Percentiles rank a stretch among this genome's conserved stretches.
Conservation (phyloP, 495 filamentous ascomycete genomes). For the Daldinia caldariorum region DNA sequence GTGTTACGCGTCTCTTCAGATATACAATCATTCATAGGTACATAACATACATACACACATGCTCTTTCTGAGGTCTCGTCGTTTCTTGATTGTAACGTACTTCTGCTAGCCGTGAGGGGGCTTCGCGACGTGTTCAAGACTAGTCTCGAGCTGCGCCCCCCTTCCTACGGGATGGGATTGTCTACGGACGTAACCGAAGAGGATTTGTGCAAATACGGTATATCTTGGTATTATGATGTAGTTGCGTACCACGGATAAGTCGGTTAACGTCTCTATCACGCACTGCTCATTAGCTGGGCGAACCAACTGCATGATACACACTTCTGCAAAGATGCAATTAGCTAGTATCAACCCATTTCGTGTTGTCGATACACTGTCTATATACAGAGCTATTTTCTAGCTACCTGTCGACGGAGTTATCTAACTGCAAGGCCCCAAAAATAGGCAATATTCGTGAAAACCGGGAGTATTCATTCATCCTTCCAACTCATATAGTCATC, state of each 20-base stretch:
- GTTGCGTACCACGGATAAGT: neutral
- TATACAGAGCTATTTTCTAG: constrained; percentile 5
- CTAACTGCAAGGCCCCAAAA: constrained; percentile 18
- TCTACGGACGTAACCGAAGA: constrained; percentile 2
- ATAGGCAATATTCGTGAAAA: constrained; percentile 12
- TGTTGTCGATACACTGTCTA: constrained; percentile 4
- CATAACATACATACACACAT: neutral
- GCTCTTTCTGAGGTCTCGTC: neutral
- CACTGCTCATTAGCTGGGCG: neutral
- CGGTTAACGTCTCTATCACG: neutral
- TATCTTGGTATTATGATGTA: constrained; percentile 1
- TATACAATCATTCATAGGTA: too few relatives aligned
- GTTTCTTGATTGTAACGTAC: neutral
- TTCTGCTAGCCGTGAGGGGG: neutral
- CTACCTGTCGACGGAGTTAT: constrained; percentile 1
- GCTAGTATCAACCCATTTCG: neutral
- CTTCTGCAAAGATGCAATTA: neutral
- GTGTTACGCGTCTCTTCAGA: constrained; percentile 30
- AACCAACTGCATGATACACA: constrained; percentile 1
- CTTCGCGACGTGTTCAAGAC: neutral
- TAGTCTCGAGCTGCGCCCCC: constrained; percentile 14
- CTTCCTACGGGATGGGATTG: constrained; percentile 1
- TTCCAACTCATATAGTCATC: neutral
- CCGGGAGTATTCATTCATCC: constrained; percentile 2
- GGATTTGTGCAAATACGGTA: constrained; percentile 14